These are phyloP conservation scores for Ustilago hordei DNA, from an alignment of 1,284 basidiomycete genomes.

Conservation along the genomic window DNA sequence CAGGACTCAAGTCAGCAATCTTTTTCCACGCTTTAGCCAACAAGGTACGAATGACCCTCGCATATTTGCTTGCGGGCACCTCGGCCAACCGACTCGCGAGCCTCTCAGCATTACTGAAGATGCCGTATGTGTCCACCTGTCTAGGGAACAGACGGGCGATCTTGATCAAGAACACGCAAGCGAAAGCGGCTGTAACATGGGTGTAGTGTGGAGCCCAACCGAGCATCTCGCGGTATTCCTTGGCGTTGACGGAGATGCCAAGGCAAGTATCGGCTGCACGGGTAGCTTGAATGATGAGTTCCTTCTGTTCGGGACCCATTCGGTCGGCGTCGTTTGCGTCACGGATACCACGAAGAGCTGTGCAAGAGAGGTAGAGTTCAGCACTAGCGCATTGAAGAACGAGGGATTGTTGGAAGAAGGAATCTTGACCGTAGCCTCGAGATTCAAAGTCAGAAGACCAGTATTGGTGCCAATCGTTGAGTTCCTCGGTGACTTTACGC, in stretches of 20 bases:
- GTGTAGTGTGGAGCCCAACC: constrained; percentile 92
- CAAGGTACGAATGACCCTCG: constrained; percentile 45
- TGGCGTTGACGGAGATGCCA: constrained; percentile 80
- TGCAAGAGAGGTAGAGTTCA: constrained; percentile 91
- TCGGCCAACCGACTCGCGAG: constrained; percentile 83
- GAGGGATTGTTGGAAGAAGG: constrained; percentile 84
- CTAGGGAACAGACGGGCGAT: constrained; percentile 86
- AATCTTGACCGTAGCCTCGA: constrained; percentile 83
- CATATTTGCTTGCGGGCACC: constrained; percentile 75
- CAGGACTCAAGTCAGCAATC: constrained; percentile 51
- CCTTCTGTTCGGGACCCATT: constrained; percentile 91
- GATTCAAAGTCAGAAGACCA: constrained; percentile 82
- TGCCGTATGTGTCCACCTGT: constrained; percentile 80
- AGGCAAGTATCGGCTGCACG: constrained; percentile 87
- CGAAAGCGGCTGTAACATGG: constrained; percentile 89
- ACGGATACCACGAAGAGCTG: constrained; percentile 80
- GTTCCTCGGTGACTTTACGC: constrained; percentile 82
- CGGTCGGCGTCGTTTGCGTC: constrained; percentile 84
- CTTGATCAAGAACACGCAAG: constrained; percentile 89
- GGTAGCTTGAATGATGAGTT: constrained; percentile 92
- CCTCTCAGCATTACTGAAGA: constrained; percentile 83
- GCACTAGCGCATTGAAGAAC: constrained; percentile 88
- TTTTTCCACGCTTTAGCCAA: constrained; percentile 54
- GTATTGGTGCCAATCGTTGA: constrained; percentile 89
- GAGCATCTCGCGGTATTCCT: constrained; percentile 81